A percentile compares a stretch with the other conserved stretches of the same genome.
phyloP scores from a whole-genome alignment of 2,329 filamentous ascomycete genomes.

The Colletotrichum sansevieriae region DNA sequence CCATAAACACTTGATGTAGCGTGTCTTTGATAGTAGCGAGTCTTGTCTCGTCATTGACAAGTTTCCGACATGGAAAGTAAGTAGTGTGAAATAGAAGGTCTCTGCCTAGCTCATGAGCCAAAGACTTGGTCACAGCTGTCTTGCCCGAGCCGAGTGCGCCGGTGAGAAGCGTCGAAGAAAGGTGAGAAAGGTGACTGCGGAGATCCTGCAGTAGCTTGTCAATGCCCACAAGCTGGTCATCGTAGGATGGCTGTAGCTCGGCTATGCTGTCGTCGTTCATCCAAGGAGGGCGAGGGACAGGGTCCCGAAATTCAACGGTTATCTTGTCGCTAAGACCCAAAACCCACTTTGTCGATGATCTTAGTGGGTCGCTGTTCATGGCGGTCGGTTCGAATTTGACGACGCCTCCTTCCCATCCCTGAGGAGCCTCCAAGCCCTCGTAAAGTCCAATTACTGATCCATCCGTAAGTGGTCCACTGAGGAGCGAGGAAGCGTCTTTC shows the following conservation, averaged over 20 bases:
- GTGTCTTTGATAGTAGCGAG: conserved; percentile 93
- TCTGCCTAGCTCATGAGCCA: conserved; percentile 79
- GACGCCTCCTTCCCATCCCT: conserved; percentile 86
- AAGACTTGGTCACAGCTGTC: conserved; percentile 80
- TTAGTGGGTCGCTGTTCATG: conserved; percentile 42
- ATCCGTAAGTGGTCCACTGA: conserved; percentile 90
- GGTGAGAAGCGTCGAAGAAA: conserved; percentile 90
- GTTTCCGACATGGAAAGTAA: conserved; percentile 87
- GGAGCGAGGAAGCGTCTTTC: conserved; percentile 55
- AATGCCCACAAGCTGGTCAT: conserved; percentile 83
- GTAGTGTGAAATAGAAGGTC: conserved; percentile 84
- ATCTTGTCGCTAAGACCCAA: conserved; percentile 81
- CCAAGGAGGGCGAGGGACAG: conserved; percentile 75
- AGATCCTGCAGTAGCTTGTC: conserved; percentile 81
- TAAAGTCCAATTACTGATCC: conserved; percentile 79
- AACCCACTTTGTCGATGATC: conserved; percentile 69
- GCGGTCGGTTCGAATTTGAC: conserved; percentile 79
- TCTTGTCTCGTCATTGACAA: conserved; percentile 91
- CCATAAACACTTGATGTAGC: conserved; percentile 85
- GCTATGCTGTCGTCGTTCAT: conserved; percentile 58
- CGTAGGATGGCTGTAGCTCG: conserved; percentile 68
- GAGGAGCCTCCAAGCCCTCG: conserved; percentile 65
- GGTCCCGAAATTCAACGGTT: conserved; percentile 80
- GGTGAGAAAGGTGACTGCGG: conserved; percentile 81
- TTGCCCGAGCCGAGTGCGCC: conserved; percentile 94